Percentiles rank a stretch among this genome's conserved stretches.
These are phyloP conservation scores for Colletotrichum ledebouriae DNA, from an alignment of 2,329 filamentous ascomycete genomes.

Conservation along the genomic window DNA sequence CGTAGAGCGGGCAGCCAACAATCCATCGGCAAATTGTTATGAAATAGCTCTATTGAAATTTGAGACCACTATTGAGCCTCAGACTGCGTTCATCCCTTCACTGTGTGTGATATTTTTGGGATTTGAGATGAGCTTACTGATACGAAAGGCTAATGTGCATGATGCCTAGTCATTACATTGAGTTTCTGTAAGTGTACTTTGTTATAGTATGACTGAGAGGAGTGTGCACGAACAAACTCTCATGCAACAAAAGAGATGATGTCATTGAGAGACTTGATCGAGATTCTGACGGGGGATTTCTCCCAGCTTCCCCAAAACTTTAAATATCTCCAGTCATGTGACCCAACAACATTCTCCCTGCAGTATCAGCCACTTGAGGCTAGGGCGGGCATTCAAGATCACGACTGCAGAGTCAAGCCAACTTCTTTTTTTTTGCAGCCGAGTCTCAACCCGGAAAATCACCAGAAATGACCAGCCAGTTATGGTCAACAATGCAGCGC, in stretches of 20 bases:
- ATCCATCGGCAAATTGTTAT: slow-evolving; percentile 43
- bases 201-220: not conserved
- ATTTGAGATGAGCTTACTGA: slow-evolving; percentile 12
- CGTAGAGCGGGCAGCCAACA: slow-evolving; percentile 36
- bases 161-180: slow-evolving; percentile 2
- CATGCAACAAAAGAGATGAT: slow-evolving; percentile 31
- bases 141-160: slow-evolving; percentile 3
- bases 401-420: not conserved
- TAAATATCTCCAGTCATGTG: slow-evolving; percentile 24
- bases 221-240: slow-evolving; percentile 15
- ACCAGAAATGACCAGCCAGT: slow-evolving; percentile 1
- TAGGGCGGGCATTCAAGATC: too few relatives aligned
- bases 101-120: slow-evolving; percentile 17
- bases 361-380: not conserved
- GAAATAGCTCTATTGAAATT: slow-evolving; percentile 34
- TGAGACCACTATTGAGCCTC: slow-evolving; percentile 14
- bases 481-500: not conserved
- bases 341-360: slow-evolving; percentile 4
- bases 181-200: slow-evolving; percentile 2
- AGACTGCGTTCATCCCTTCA: not conserved
- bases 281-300: slow-evolving; percentile 27
- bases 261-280: slow-evolving; percentile 38
- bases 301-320: slow-evolving; percentile 19
- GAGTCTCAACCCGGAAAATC: not conserved
- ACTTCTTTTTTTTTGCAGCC: not conserved